Evolutionary conservation across 2,329 filamentous ascomycete genomes (phyloP), one percentile per base, ranked within the genome.

Genomic region (Chrysoporthe cubensis): DNA sequence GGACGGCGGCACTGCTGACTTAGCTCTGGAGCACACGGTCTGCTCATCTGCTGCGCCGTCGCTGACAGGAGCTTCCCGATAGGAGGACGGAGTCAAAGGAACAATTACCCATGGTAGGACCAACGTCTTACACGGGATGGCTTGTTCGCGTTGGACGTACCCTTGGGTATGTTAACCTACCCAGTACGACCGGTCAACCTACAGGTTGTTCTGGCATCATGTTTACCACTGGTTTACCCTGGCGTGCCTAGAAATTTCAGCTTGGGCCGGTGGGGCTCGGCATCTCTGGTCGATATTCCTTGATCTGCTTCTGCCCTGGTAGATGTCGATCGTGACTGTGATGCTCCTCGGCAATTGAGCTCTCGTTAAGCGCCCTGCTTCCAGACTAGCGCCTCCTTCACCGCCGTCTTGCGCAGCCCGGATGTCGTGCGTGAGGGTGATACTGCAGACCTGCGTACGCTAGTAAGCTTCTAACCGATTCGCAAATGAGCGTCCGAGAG

Each of bases 361-460:
- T 21, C 58, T 32, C 11, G 42, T 46, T 16, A 5, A 32, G 13
- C 21, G 21, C 43, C 14, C 43, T 61, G 11, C 42, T 48, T 48
- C 42, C 26, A 61, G 43, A 18, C 42, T 61, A 61, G 59, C 26
- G 59, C 59, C 13, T 44, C 43, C 26, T 34, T 61, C 59, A 61
- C 59, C 59, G 59, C 59, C 43, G 59, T n/a, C 21, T 42, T 60
- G 57, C 57, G 16, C 57, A 44, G 9, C n/a, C 26, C 40, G 6
- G 9, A 60, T 44, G 40, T n/a, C 16, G 40, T 60, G 34, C 5
- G 13, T 4, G 44, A 52, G 42, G n/a, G 59, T 48, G 59, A 48
- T 26, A 48, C 40, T 16, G 42, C 59, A 61, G 13, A 60, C 21
- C n/a, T 44, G n/a, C 57, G 7, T 44, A 61, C 32, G 34, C 57